Evolutionary conservation across 164 flowering plant genomes (phyloP).

Genomic region (Chimonanthus praecox): DNA sequence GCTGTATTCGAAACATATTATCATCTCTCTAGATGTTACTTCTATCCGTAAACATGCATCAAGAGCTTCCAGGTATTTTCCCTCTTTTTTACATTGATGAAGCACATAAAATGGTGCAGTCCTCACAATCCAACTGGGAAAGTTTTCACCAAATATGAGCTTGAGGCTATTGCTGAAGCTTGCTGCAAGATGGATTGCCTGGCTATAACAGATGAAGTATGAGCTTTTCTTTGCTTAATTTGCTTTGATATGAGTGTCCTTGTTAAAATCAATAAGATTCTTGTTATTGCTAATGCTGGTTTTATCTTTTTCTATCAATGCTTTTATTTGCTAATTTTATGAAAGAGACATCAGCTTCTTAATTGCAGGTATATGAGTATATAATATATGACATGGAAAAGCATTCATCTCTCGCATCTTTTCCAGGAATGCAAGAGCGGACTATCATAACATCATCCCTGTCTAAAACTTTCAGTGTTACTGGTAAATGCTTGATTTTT

Average conservation of each 20-base stretch:
- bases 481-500: constrained; percentile 34
- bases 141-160: constrained; percentile 65
- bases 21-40: too few relatives aligned
- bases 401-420: constrained; percentile 70
- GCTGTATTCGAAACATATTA: too few relatives aligned
- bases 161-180: constrained; percentile 64
- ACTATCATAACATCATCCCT: constrained; percentile 79
- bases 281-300: neutral
- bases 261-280: neutral
- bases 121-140: constrained; percentile 97
- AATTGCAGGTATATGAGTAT: constrained; percentile 70
- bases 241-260: constrained; percentile 4
- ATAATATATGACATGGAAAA: constrained; percentile 52
- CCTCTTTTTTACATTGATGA: neutral
- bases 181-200: constrained; percentile 57
- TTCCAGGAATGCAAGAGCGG: constrained; percentile 72
- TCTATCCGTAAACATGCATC: neutral
- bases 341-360: neutral
- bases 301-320: neutral
- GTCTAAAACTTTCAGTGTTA: constrained; percentile 72
- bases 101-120: constrained; percentile 26
- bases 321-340: neutral
- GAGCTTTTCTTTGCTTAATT: constrained; percentile 18
- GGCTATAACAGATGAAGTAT: constrained; percentile 89
- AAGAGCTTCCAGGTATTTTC: neutral